Evolutionary conservation across 352 stramenopile species (phyloP), one percentile per base, ranked within the genome.

Genomic region (Globisporangium rhizosaccharum): DNA sequence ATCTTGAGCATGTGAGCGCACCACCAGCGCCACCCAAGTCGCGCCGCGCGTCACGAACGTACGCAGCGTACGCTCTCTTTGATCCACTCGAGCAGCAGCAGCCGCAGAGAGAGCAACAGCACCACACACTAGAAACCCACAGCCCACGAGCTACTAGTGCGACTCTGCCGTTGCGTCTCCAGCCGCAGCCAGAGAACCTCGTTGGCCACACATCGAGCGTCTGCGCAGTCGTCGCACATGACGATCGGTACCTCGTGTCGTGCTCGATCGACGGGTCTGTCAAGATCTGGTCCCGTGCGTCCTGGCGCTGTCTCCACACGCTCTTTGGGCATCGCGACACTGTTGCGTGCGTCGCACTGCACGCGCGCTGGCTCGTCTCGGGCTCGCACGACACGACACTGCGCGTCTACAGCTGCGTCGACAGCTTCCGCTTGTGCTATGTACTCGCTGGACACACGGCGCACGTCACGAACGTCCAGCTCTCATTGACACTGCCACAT

Each of bases 321-420:
- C 73, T 92, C 37, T 79, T 82, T 44, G 79, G 77, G 10, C 82
- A 92, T 53, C 28, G 57, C 5, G 82, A 92, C 55, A 75, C 73
- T n/a, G 82, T 88, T 0, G 87, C 79, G 4, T 81, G 70, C 49
- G 55, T 87, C 25, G 76, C 76, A 30, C 17, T 90, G 14, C 78
- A 66, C 28, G n/a, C 25, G 26, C 58, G 64, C 0, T 90, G 73
- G 76, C 79, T 92, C 2, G 68, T 92, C 2, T 92, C 82, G 0
- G 82, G 79, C 1, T 89, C 82, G 0, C 79, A 90, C 45, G 82
- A 92, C 62, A 63, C 50, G 36, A 88, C 77, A 3, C 44, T 92
- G 36, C 70, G 82, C 18, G 61, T 88, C 6, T 92, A 88, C 59
- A 70, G 67, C 49, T 65, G 58, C 30, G 25, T 57, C 28, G 55